phyloP scores from a whole-genome alignment of 176 grass and related monocot species.

The Triticum dicoccoides region DNA sequence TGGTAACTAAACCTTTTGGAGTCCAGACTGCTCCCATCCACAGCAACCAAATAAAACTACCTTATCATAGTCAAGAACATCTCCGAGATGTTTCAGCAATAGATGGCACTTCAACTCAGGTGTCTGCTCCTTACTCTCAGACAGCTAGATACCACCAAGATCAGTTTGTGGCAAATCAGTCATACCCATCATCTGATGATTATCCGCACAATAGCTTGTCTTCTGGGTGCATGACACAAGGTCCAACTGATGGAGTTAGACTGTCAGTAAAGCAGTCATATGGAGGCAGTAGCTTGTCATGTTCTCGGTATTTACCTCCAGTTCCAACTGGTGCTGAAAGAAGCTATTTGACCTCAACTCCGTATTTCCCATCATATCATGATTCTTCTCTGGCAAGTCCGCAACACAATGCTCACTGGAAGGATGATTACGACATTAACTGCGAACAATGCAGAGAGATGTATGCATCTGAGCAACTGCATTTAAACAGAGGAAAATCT shows the following conservation, averaged over 20 bases:
- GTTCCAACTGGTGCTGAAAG: constrained; percentile 9
- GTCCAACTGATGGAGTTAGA: constrained; percentile 16
- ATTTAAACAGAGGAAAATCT: constrained; percentile 4
- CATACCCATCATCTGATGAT: constrained; percentile 2
- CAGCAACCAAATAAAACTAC: constrained; percentile 11
- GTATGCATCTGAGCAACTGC: constrained; percentile 11
- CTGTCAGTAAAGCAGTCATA: constrained; percentile 1
- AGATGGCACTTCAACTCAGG: constrained; percentile 32
- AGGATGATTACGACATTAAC: constrained; percentile 27
- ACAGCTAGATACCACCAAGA: neutral
- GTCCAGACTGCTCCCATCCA: constrained; percentile 6
- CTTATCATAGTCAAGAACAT: neutral
- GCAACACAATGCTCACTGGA: constrained; percentile 10
- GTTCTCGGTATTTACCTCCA: constrained; percentile 28
- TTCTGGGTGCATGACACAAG: constrained; percentile 15
- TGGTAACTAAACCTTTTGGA: constrained; percentile 18
- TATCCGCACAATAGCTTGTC: constrained; percentile 20
- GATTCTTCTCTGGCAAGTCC: neutral
- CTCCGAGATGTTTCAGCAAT: neutral
- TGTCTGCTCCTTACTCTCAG: constrained; percentile 7
- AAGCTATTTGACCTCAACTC: neutral
- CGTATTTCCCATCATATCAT: neutral
- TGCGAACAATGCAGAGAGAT: constrained; percentile 11
- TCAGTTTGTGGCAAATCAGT: constrained; percentile 21
- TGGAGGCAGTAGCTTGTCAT: neutral